Evolutionary conservation across 2,329 filamentous ascomycete species (phyloP).

Genomic region (Chaetomium sp.): DNA sequence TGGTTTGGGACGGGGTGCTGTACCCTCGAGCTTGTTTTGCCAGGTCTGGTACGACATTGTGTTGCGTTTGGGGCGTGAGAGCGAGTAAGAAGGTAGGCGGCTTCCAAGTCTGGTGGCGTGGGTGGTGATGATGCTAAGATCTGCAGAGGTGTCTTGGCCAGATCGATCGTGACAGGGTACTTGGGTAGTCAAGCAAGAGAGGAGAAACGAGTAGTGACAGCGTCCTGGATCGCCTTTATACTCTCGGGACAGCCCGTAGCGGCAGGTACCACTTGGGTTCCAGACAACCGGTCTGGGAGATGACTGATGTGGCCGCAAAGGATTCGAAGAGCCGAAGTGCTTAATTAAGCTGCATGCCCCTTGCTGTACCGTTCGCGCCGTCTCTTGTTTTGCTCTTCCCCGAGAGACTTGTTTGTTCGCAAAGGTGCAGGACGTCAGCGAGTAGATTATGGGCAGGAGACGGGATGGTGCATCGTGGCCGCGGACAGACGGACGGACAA

Average conservation of each 20-base stretch:
- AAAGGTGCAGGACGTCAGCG: slow-evolving; percentile 32
- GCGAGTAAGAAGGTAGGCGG: neutral
- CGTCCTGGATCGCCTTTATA: slow-evolving; percentile 18
- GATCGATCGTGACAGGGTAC: neutral
- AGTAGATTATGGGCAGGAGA: slow-evolving; percentile 27
- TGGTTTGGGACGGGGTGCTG: slow-evolving; percentile 1
- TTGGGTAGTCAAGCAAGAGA: slow-evolving; percentile 1
- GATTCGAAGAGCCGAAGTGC: slow-evolving; percentile 32
- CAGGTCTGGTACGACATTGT: slow-evolving; percentile 36
- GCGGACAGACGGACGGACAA: slow-evolving; percentile 23
- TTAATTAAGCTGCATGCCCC: slow-evolving; percentile 26
- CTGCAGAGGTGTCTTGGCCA: slow-evolving; percentile 3
- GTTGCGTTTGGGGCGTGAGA: slow-evolving; percentile 11
- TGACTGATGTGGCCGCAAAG: slow-evolving; percentile 34
- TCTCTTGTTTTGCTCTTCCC: slow-evolving; percentile 15
- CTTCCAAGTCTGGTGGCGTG: neutral
- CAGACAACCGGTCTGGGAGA: slow-evolving; percentile 20
- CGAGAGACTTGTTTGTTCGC: slow-evolving; percentile 33
- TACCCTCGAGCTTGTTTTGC: slow-evolving; percentile 42
- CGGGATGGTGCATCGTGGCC: slow-evolving; percentile 35
- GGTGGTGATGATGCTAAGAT: slow-evolving; percentile 4
- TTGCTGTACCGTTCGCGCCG: slow-evolving; percentile 21
- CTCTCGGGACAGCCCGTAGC: slow-evolving; percentile 6
- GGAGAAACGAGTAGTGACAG: neutral
- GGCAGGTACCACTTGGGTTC: slow-evolving; percentile 19